Conservation (phyloP, 805 yeast genomes). For the Suhomyces kilbournensis region DNA sequence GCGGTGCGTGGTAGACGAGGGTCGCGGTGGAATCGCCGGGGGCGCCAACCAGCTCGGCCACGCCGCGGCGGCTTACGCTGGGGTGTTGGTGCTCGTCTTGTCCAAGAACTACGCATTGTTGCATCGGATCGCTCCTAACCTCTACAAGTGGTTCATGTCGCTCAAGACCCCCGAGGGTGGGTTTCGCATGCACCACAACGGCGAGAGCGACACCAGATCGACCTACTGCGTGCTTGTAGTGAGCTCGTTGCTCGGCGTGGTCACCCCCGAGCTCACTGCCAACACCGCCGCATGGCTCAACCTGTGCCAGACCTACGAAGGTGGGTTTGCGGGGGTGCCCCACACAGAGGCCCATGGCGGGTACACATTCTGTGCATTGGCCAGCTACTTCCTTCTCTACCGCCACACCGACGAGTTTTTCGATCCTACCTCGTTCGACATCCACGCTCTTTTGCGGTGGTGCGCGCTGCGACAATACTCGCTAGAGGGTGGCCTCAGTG, state of each 20-base stretch:
- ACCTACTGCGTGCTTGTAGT: slow-evolving; percentile 81
- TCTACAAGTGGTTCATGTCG: slow-evolving; percentile 62
- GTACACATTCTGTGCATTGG: slow-evolving; percentile 83
- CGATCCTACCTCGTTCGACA: slow-evolving; percentile 22
- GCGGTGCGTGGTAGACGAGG: slow-evolving; percentile 26
- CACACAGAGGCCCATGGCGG: slow-evolving; percentile 94
- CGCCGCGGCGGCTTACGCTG: slow-evolving; percentile 81
- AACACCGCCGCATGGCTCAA: slow-evolving; percentile 59
- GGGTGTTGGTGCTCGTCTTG: slow-evolving; percentile 57
- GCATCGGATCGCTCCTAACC: slow-evolving; percentile 28
- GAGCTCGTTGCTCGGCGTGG: slow-evolving; percentile 61
- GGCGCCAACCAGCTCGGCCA: slow-evolving; percentile 82
- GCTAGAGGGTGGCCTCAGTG: slow-evolving; percentile 84
- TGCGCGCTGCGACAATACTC: slow-evolving; percentile 61
- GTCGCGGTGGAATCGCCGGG: slow-evolving; percentile 71
- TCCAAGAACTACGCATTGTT: slow-evolving; percentile 39
- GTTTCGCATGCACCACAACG: slow-evolving; percentile 68
- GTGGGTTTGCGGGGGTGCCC: slow-evolving; percentile 89
- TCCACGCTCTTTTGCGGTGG: slow-evolving; percentile 63
- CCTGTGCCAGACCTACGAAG: slow-evolving; percentile 86
- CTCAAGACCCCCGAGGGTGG: slow-evolving; percentile 73
- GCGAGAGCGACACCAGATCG: slow-evolving; percentile 85
- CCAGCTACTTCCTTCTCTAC: slow-evolving; percentile 51
- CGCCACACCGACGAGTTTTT: slow-evolving; percentile 32
- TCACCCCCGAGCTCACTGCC: slow-evolving; percentile 56